Conservation (phyloP, 352 stramenopile species). For the Phytophthora lateralis region DNA sequence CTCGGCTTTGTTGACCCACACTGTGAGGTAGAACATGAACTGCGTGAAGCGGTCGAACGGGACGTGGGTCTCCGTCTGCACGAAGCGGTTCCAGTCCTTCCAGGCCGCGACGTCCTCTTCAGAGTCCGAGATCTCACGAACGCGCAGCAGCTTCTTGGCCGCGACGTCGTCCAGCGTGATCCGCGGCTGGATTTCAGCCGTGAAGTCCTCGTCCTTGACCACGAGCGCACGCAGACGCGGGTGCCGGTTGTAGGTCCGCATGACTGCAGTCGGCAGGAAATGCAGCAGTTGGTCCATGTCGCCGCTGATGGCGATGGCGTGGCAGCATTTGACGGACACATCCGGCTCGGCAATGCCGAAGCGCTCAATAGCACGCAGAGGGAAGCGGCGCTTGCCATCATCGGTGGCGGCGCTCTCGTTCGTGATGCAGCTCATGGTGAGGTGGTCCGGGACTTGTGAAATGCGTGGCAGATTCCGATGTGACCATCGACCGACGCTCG, state of each 20-base stretch:
- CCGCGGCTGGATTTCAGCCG: slow-evolving; percentile 42
- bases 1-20: slow-evolving; percentile 44
- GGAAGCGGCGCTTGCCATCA: slow-evolving; percentile 29
- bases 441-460: slow-evolving; percentile 1
- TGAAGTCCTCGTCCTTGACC: slow-evolving; percentile 45
- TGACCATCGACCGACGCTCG: slow-evolving; percentile 4
- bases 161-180: slow-evolving; percentile 44
- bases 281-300: slow-evolving; percentile 46
- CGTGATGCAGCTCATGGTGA: slow-evolving; percentile 30
- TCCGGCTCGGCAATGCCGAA: slow-evolving; percentile 36
- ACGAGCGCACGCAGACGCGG: slow-evolving; percentile 52
- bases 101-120: slow-evolving; percentile 23
- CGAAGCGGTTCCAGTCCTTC: slow-evolving; percentile 45
- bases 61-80: slow-evolving; percentile 35
- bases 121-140: slow-evolving; percentile 34
- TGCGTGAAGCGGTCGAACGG: slow-evolving; percentile 50
- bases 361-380: slow-evolving; percentile 46
- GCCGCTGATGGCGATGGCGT: slow-evolving; percentile 40
- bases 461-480: slow-evolving; percentile 21
- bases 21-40: slow-evolving; percentile 55
- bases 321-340: slow-evolving; percentile 41
- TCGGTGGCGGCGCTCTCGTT: slow-evolving; percentile 5
- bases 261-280: slow-evolving; percentile 51
- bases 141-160: slow-evolving; percentile 31
- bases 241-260: slow-evolving; percentile 65